These are phyloP conservation scores for Musa schizocarpa DNA, from an alignment of 176 grass and related monocot genomes.

Conservation along the genomic window DNA sequence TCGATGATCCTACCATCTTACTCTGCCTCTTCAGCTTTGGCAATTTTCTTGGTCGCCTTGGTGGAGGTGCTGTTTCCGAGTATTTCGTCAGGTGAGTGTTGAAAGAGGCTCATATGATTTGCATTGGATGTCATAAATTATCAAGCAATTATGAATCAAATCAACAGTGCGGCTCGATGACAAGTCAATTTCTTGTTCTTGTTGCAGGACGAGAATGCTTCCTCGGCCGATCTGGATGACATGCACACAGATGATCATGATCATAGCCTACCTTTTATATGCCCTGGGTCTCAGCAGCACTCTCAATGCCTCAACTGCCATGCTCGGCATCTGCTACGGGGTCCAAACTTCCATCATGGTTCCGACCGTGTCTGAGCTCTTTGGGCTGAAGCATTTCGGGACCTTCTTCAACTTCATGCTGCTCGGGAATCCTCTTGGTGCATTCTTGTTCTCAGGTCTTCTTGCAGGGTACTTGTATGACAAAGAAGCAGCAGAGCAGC, in stretches of 20 bases:
- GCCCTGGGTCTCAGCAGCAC: not conserved
- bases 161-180: no score
- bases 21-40: conserved; percentile 13
- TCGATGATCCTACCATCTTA: conserved; percentile 6
- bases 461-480: conserved; percentile 9
- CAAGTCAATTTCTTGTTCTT: not conserved
- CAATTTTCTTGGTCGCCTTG: conserved; percentile 6
- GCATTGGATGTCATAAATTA: no score
- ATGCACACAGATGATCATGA: not conserved
- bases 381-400: not conserved
- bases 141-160: no score
- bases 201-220: not conserved
- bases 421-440: conserved; percentile 7
- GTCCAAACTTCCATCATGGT: not conserved
- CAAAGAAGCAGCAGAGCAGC: not conserved
- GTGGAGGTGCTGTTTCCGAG: not conserved
- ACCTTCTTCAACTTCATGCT: not conserved
- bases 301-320: not conserved
- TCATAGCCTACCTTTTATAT: not conserved
- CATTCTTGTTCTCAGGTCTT: conserved; percentile 7
- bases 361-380: not conserved
- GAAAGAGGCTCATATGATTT: no score
- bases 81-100: not conserved
- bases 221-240: not conserved
- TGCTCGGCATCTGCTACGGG: not conserved